Percentiles rank a stretch among this genome's conserved stretches.
phyloP scores from a whole-genome alignment of 352 stramenopile genomes.

The Discostella stelligera region DNA sequence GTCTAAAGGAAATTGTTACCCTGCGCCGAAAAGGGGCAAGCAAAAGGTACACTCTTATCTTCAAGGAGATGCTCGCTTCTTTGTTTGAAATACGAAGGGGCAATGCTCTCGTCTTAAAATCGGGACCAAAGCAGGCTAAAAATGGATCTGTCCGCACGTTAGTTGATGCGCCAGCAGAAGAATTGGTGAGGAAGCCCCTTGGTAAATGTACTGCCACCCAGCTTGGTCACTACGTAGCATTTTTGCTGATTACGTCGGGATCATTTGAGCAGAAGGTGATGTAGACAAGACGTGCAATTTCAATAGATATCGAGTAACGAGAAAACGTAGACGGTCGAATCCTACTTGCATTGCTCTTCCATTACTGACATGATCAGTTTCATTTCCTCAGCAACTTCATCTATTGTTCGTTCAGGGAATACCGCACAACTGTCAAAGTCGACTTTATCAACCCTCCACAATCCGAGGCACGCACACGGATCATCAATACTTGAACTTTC shows the following conservation, averaged over 20 bases:
- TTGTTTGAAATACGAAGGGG: conserved; percentile 36
- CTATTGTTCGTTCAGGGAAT: conserved; percentile 38
- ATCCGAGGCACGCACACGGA: conserved; percentile 42
- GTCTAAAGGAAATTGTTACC: conserved; percentile 8
- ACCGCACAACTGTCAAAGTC: conserved; percentile 50
- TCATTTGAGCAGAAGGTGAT: not conserved
- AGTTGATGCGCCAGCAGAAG: not conserved
- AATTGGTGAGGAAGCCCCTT: conserved; percentile 24
- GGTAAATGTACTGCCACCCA: conserved; percentile 29
- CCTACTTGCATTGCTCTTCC: not conserved
- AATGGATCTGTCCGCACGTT: conserved; percentile 13
- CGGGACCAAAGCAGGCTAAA: conserved; percentile 1
- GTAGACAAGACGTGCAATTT: not conserved
- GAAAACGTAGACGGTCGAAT: not conserved
- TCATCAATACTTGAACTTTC: conserved; percentile 26
- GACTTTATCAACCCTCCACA: conserved; percentile 60
- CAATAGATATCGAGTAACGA: too few relatives aligned
- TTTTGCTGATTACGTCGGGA: conserved; percentile 11
- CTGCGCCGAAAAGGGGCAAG: conserved; percentile 14
- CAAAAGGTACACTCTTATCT: conserved; percentile 28
- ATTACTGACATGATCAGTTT: conserved; percentile 14
- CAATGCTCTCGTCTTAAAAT: conserved; percentile 25
- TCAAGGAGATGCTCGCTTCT: conserved; percentile 21
- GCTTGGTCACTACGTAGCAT: conserved; percentile 29
- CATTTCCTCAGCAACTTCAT: conserved; percentile 23